Evolutionary conservation across 306 rosid genomes (phyloP), one percentile per base, ranked within the genome.

Genomic region (Morella rubra): DNA sequence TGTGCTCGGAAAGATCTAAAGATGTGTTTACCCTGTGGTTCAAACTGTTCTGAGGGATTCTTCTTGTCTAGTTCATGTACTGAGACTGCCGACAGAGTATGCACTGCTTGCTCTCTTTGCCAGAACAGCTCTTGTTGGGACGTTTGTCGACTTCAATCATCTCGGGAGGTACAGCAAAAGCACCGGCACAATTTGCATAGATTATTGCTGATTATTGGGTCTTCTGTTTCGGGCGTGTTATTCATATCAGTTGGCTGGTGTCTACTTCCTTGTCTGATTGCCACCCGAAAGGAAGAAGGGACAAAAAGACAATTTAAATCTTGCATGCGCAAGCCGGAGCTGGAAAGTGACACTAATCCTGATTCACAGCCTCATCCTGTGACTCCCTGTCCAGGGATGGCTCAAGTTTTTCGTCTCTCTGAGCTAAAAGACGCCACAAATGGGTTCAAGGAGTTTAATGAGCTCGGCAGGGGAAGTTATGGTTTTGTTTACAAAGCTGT

Each of bases 81-180:
- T 47, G 76, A 5, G n/a, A 87, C 85, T 64, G 51, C 91, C 6
- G 97, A 89, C 76, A 83, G 97, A 60, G 89, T 90, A 13, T 95
- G 98, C 86, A 89, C 97, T 3, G 87, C 92, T 73, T 95, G 97
- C 80, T 95, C 97, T 67, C 97, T 95, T 75, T 95, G 99, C 86
- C 97, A 95, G 80, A 95, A 95, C 80, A 88, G 94, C 47, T 90
- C 97, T 62, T 95, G 99, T 78, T 69, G 70, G 84, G 82, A 80
- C 55, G 81, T 84, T 24, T 95, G 99, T 82, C 84, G 85, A 22
- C 77, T 86, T 73, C 89, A 77, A 37, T 75, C 93, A 8, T 62
- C 91, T 10, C 49, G 80, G 5, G 89, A 76, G 65, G 42, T 74
- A 76, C 84, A 79, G 68, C 64, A 37, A 55, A 87, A 76, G 75